Evolutionary conservation across 345 rosid genomes (phyloP), one percentile per base, ranked within the genome.

Genomic region (Citrus inodora): DNA sequence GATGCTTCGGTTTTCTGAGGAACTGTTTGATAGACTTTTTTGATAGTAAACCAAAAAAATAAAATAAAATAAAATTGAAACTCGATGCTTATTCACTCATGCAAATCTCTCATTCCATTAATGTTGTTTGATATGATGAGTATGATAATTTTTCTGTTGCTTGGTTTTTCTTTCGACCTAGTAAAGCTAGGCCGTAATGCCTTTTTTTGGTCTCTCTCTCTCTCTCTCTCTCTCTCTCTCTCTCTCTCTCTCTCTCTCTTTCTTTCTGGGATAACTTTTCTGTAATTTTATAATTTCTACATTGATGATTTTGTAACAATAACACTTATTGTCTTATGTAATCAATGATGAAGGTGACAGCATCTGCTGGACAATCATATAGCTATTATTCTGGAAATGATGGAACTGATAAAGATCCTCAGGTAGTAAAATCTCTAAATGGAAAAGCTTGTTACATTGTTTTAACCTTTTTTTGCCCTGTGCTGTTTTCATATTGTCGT

Each of bases 331-430:
- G 4, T 71, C 24, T 71, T 53, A 75, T 79, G 78, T 69, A 37
- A 42, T 87, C 46, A 55, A 59, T 35, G 25, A 73, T 77, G 81
- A 85, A 90, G 91, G 88, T 90, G 32, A 77, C 82, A 73, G 84
- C 89, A 67, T 80, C 82, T 76, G 82, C 89, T 77, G 91, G 85
- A 55, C 98, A 90, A 70, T 85, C 98, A 79, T 95, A 88, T 70
- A 74, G 93, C 81, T 95, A 90, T 87, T 95, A 95, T 84, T 83
- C 87, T 73, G 98, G 98, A 83, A 86, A 92, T 88, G 91, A 90
- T 83, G 98, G 98, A 78, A 89, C 92, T 67, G 97, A 90, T 81
- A 86, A 86, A 81, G 98, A 93, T 86, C 90, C 97, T 80, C 98
- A 95, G 98, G 98, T 93, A 78, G 71, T 78, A 73, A 70, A 46